phyloP scores from a whole-genome alignment of 2,329 filamentous ascomycete species.

The Fusarium nodosum region DNA sequence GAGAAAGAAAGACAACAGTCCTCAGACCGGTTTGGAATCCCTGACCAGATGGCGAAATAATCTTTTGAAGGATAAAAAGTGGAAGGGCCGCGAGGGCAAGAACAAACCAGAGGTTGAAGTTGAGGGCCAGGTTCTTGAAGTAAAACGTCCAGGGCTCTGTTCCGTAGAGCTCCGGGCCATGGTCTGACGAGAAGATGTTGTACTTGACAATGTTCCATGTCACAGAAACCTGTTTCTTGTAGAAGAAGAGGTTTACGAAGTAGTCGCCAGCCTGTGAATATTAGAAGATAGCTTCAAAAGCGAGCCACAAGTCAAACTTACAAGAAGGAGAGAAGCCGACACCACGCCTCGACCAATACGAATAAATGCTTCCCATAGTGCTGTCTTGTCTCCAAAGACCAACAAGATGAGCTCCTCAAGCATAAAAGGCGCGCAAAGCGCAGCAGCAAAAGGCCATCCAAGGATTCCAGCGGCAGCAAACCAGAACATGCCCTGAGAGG shows the following conservation, averaged over 20 bases:
- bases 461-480: constrained; percentile 87
- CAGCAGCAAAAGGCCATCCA: constrained; percentile 94
- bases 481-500: constrained; percentile 87
- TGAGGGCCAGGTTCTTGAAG: constrained; percentile 87
- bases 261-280: constrained; percentile 73
- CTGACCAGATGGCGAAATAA: constrained; percentile 70
- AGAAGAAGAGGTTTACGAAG: constrained; percentile 84
- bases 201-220: constrained; percentile 95
- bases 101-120: constrained; percentile 96
- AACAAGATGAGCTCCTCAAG: constrained; percentile 78
- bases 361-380: constrained; percentile 69
- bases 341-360: constrained; percentile 77
- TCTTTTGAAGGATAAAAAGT: constrained; percentile 79
- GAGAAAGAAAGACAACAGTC: constrained; percentile 81
- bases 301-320: constrained; percentile 58
- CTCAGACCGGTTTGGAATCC: constrained; percentile 79
- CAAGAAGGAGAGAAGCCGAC: constrained; percentile 76
- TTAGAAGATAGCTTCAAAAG: neutral
- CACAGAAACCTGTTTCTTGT: constrained; percentile 81
- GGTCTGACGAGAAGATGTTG: constrained; percentile 87
- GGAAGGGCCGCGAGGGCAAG: constrained; percentile 82
- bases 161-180: constrained; percentile 92
- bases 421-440: constrained; percentile 84
- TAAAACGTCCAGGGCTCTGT: constrained; percentile 99
- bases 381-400: constrained; percentile 67